Base-by-base conservation (phyloP, 345 rosid species). In the Conringia planisiliqua region DNA sequence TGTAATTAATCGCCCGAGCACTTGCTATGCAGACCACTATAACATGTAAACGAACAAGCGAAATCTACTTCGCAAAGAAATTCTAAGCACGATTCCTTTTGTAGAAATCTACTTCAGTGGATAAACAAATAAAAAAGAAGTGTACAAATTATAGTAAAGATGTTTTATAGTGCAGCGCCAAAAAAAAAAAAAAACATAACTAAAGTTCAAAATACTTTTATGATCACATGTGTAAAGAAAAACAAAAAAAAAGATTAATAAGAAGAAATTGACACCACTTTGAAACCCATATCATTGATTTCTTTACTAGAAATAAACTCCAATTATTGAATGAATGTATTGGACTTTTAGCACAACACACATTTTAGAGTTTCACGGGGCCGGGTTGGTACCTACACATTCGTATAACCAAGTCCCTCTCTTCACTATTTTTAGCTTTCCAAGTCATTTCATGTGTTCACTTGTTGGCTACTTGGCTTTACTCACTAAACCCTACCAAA, bases 1-100 rank as follows among this genome's bases (percentile, higher is more conserved):
- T 30, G 6, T 6, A 5, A 30, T 30, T 30, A 30, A 30, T 30
- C 32, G 6, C 5, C 32, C 32, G 32, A n/a, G n/a, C n/a, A n/a
- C n/a, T n/a, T n/a, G n/a, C n/a, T n/a, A n/a, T n/a, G n/a, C n/a
- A n/a, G n/a, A 5, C 6, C 4, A 30, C 32, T 4, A 30, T 0
- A 30, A 30, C 36, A 33, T 5, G 7, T 33, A 33, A 33, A 7
- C 36, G 9, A 33, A 33, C 9, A 33, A 4, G 70, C 69, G 66
- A 82, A 85, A 83, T 86, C 87, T 86, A 86, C 91, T 88, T 68
- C 56, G 30, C 42, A 73, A 75, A 62, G 78, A 50, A 76, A 1
- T 7, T 8, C 18, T 8, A 46, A 46, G 52, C 52, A 47, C 75
- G 77, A 73, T 75, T 75, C 80, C 16, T 77, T 79, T 33, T 33